Evolutionary conservation across 441 rosid genomes (phyloP).

Genomic region (Isatis lusitanica): DNA sequence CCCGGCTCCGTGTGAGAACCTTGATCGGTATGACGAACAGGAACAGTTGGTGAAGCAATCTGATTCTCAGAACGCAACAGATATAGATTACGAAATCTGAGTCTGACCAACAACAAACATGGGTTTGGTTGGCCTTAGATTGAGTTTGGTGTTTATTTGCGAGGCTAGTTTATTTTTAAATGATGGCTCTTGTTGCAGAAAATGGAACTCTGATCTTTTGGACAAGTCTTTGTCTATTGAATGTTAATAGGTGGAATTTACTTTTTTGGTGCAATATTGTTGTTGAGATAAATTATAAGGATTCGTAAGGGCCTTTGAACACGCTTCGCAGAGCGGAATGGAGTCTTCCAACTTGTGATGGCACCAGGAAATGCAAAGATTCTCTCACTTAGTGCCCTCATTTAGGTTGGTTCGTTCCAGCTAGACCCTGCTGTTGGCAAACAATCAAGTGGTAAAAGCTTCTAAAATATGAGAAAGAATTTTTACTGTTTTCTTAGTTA

Average conservation of each 20-base stretch:
- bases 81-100: constrained; percentile 68
- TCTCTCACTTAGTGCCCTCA: not conserved
- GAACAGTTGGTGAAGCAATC: constrained; percentile 60
- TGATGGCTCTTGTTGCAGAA: not conserved
- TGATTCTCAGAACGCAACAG: constrained; percentile 64
- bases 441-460: too few species aligned
- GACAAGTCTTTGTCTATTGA: not conserved
- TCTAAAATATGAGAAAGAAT: too few species aligned
- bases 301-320: not conserved
- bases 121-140: constrained; percentile 2
- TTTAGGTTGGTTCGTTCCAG: constrained; percentile 34
- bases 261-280: not conserved
- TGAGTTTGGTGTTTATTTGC: not conserved
- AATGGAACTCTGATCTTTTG: not conserved
- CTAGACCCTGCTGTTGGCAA: constrained; percentile 45
- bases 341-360: not conserved
- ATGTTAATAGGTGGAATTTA: not conserved
- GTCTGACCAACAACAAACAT: not conserved
- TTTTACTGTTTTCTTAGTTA: too few species aligned
- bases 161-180: not conserved
- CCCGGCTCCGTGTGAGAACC: constrained; percentile 91
- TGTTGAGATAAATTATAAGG: not conserved
- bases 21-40: constrained; percentile 79
- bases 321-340: not conserved
- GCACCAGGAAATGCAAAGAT: not conserved